Evolutionary conservation across 1,139 yeast genomes (phyloP).

Genomic region (Diutina pseudorugosa): DNA sequence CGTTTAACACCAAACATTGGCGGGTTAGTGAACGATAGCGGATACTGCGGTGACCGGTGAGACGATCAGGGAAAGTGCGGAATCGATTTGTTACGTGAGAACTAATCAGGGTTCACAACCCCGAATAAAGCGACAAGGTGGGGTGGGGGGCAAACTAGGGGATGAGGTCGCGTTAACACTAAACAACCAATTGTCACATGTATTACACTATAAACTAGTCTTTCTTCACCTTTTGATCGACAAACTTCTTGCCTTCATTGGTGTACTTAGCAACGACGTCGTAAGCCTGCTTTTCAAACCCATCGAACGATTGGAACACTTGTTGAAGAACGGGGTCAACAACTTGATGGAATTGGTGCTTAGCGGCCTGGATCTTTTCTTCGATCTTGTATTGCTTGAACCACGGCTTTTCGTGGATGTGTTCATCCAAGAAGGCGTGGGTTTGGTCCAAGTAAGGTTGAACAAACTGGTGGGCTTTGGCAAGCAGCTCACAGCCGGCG

Average conservation of each 20-base stretch:
- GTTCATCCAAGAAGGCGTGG: background rate
- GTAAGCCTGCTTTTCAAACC: background rate
- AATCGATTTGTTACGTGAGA: background rate
- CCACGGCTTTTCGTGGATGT: background rate
- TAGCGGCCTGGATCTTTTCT: background rate
- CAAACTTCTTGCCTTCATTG: background rate
- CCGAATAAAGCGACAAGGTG: background rate
- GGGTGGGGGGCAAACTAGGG: background rate
- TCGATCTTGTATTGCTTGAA: conserved; percentile 1
- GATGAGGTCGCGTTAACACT: background rate
- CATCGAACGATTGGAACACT: background rate
- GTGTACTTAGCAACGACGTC: background rate
- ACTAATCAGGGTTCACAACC: background rate
- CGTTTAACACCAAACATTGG: background rate
- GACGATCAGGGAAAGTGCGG: background rate
- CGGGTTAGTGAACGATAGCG: background rate
- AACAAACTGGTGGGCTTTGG: background rate
- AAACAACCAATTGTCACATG: background rate
- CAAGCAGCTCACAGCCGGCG: conserved; percentile 1
- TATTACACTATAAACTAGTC: background rate
- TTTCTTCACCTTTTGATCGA: background rate
- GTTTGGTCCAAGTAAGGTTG: background rate
- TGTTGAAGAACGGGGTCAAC: background rate
- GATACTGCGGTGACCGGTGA: background rate
- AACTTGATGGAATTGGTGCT: background rate